phyloP scores from a whole-genome alignment of 352 stramenopile genomes.

The Phytophthora agathidicida region DNA sequence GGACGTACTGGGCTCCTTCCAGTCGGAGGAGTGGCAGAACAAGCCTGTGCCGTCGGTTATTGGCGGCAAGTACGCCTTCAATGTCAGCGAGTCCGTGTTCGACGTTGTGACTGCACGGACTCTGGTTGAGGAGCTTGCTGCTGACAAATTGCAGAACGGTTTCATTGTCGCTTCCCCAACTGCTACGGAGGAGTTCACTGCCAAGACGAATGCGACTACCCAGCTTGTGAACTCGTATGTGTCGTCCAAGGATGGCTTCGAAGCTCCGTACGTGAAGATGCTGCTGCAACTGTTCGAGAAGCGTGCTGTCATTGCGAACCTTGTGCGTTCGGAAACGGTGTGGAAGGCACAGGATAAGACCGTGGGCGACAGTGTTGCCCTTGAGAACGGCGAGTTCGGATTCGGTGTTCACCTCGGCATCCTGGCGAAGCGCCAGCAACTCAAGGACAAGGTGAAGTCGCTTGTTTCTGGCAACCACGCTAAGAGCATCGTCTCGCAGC shows the following conservation, averaged over 20 bases:
- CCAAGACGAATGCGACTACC: conserved; percentile 33
- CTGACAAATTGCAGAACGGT: conserved; percentile 65
- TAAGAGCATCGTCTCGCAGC: conserved; percentile 41
- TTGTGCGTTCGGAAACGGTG: conserved; percentile 68
- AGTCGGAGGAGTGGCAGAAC: conserved; percentile 74
- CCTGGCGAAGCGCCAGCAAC: conserved; percentile 69
- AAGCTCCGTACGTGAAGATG: conserved; percentile 83
- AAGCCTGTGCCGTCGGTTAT: conserved; percentile 71
- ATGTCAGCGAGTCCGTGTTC: conserved; percentile 72
- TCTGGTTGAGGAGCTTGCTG: conserved; percentile 70
- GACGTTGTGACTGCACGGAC: conserved; percentile 83
- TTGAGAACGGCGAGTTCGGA: conserved; percentile 76
- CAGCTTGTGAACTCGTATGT: conserved; percentile 64
- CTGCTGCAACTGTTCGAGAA: conserved; percentile 77
- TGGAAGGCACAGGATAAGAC: conserved; percentile 64
- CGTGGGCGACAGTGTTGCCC: conserved; percentile 36
- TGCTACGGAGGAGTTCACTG: conserved; percentile 29
- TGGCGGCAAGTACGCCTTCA: conserved; percentile 84
- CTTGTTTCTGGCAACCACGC: conserved; percentile 41
- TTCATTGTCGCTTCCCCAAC: conserved; percentile 65
- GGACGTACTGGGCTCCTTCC: conserved; percentile 92
- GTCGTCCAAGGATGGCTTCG: conserved; percentile 62
- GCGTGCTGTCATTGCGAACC: conserved; percentile 73
- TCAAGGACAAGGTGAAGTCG: conserved; percentile 64
- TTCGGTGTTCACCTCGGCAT: conserved; percentile 77